Conservation (phyloP, 2,329 filamentous ascomycete genomes). For the Colletotrichum caudatum region DNA sequence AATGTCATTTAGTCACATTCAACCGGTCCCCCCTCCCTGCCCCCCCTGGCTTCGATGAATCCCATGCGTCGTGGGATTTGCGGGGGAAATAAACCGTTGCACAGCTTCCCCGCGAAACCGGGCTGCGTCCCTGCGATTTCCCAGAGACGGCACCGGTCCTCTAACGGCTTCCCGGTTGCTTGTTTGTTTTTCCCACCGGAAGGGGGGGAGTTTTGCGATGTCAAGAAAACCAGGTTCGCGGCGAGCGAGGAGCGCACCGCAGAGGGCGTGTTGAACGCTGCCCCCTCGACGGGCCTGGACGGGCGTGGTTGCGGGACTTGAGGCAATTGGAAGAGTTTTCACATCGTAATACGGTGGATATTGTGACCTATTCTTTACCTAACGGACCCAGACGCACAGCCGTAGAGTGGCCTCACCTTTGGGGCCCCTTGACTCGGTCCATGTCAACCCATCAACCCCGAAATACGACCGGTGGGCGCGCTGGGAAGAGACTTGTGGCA, state of each 20-base stretch:
- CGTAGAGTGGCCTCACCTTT: conserved; percentile 38
- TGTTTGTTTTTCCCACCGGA: neutral
- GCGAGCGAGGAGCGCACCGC: neutral
- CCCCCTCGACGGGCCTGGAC: neutral
- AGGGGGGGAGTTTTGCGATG: conserved; percentile 12
- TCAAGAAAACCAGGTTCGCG: conserved; percentile 32
- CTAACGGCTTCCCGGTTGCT: conserved; percentile 21
- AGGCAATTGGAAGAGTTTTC: conserved; percentile 35
- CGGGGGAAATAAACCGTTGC: conserved; percentile 40
- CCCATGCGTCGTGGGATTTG: conserved; percentile 37
- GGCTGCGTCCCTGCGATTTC: conserved; percentile 33
- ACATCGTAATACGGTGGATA: conserved; percentile 41
- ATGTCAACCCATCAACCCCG: conserved; percentile 33
- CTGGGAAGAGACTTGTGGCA: conserved; percentile 24
- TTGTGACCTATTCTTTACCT: conserved; percentile 37
- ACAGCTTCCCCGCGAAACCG: conserved; percentile 40
- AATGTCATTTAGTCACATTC: neutral
- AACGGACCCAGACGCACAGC: conserved; percentile 37
- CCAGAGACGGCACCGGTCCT: conserved; percentile 14
- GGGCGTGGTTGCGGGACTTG: conserved; percentile 26
- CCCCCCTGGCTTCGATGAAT: conserved; percentile 3
- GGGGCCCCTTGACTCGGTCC: conserved; percentile 37
- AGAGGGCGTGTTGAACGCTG: neutral
- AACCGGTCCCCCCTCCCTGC: conserved; percentile 1
- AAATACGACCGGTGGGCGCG: conserved; percentile 38